Evolutionary conservation across 169 alveolate species (phyloP), one percentile per base, ranked within the genome.

Genomic region (Cryptosporidium bovis): DNA sequence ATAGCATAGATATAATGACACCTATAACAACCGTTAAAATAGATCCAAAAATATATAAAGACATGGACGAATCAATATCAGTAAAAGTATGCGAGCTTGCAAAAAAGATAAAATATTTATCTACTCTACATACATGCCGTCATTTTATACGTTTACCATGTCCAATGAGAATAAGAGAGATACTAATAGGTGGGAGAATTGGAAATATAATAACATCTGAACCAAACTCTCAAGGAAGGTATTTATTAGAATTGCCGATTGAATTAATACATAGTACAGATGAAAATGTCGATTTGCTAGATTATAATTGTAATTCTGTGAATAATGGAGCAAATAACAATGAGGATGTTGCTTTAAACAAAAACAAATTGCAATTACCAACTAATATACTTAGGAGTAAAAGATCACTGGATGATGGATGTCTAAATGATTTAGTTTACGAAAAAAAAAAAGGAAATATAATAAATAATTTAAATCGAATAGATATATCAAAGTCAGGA

Each of bases 141-240:
- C 87, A 77, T 31, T 77, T 77, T 48, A 77, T 77, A 7, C 69
- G 71, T 10, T 62, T 77, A 18, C 71, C 87, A 31, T 77, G 87
- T n/a, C 87, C 87, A 46, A 77, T 77, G 16, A 56, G 87, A 40
- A 77, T 77, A 29, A 31, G 87, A 50, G 71, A 77, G 8, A 24
- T 77, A 34, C 18, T 60, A 33, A 24, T 77, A 24, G 87, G 87
- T 58, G 87, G 71, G 3, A 40, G 87, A 31, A 29, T 62, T 40
- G 87, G 87, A 6, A 48, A 29, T 18, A 62, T 77, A 34, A 77
- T 77, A 24, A 77, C 65, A 20, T 77, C 87, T 3, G 77, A 77
- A 53, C 87, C 87, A 16, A 60, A 20, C 27, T 48, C 77, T 8
- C 69, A 62, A 12, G 87, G 87, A 16, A 77, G 71, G 34, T 77